These are phyloP conservation scores for Umbilicaria muhlenbergii DNA, from an alignment of 495 filamentous ascomycete genomes.

Conservation along the genomic window DNA sequence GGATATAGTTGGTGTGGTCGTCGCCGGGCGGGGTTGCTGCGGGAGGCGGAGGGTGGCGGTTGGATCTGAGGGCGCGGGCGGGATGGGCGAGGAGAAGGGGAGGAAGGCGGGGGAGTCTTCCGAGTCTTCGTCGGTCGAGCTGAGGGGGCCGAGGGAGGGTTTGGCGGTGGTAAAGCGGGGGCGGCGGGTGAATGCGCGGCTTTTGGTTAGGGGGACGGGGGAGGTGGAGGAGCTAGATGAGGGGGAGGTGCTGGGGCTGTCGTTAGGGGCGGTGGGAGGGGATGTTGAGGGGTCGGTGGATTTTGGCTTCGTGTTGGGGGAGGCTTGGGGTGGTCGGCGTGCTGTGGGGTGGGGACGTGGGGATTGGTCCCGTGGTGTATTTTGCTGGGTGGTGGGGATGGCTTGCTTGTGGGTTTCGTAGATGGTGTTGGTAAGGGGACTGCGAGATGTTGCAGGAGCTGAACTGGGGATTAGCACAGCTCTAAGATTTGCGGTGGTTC, in stretches of 20 bases:
- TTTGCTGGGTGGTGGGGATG: conserved; percentile 4
- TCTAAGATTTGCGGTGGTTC: no score
- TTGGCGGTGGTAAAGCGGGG: conserved; percentile 30
- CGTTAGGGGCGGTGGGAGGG: conserved; percentile 19
- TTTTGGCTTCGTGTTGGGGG: conserved; percentile 1
- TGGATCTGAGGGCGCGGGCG: conserved; percentile 27
- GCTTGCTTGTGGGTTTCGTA: conserved; percentile 19
- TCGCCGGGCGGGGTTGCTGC: conserved; percentile 12
- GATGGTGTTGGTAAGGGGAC: conserved; percentile 27
- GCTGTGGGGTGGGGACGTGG: not conserved
- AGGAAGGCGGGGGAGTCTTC: conserved; percentile 55
- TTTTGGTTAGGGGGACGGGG: conserved; percentile 12
- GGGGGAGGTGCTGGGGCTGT: conserved; percentile 24
- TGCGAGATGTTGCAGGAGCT: conserved; percentile 20
- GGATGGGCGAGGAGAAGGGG: conserved; percentile 33
- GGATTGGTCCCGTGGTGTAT: not conserved
- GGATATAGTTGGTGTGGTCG: conserved; percentile 1
- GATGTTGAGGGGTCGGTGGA: conserved; percentile 14
- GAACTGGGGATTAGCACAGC: no score
- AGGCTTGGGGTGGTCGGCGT: not conserved
- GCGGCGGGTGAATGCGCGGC: conserved; percentile 36
- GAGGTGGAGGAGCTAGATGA: conserved; percentile 30
- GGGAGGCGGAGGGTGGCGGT: conserved; percentile 40
- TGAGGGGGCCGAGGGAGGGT: conserved; percentile 19
- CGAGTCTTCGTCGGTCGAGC: conserved; percentile 43